These are phyloP conservation scores for Dictyophora rubrovolvata DNA, from an alignment of 768 basidiomycete species.

Conservation along the genomic window DNA sequence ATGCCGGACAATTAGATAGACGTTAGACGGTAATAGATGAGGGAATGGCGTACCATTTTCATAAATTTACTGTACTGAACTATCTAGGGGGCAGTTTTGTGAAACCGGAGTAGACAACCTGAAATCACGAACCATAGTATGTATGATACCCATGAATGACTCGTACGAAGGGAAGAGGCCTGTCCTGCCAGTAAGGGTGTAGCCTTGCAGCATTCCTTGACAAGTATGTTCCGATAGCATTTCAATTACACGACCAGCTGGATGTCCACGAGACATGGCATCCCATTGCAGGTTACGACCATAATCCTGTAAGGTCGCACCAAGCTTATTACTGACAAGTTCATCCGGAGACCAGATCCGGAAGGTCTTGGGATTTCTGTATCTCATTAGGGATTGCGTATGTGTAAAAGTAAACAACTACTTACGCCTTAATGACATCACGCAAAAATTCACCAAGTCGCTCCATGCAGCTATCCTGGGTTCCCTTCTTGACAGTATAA, in stretches of 20 bases:
- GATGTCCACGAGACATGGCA: constrained; percentile 42
- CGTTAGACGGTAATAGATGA: not conserved
- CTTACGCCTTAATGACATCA: constrained; percentile 46
- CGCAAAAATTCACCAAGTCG: constrained; percentile 47
- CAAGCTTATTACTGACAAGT: constrained; percentile 79
- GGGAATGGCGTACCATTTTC: constrained; percentile 52
- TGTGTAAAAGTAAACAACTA: not conserved
- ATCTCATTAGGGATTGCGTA: not conserved
- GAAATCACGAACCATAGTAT: constrained; percentile 51
- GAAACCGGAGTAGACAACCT: not conserved
- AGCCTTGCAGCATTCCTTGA: constrained; percentile 87
- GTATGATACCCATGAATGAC: constrained; percentile 81
- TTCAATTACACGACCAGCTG: constrained; percentile 76
- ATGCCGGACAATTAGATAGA: not conserved
- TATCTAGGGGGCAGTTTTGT: constrained; percentile 22
- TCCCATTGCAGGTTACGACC: constrained; percentile 87
- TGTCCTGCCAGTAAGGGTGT: constrained; percentile 79
- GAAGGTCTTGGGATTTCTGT: constrained; percentile 65
- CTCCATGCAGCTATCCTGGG: constrained; percentile 72
- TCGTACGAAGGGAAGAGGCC: constrained; percentile 88
- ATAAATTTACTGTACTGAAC: constrained; percentile 82
- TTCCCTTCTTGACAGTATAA: constrained; percentile 40
- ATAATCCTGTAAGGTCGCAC: constrained; percentile 59
- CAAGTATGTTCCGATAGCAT: constrained; percentile 85
- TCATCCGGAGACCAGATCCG: constrained; percentile 90